phyloP scores from a whole-genome alignment of 768 basidiomycete genomes.

The Lepiota brunneoincarnata region DNA sequence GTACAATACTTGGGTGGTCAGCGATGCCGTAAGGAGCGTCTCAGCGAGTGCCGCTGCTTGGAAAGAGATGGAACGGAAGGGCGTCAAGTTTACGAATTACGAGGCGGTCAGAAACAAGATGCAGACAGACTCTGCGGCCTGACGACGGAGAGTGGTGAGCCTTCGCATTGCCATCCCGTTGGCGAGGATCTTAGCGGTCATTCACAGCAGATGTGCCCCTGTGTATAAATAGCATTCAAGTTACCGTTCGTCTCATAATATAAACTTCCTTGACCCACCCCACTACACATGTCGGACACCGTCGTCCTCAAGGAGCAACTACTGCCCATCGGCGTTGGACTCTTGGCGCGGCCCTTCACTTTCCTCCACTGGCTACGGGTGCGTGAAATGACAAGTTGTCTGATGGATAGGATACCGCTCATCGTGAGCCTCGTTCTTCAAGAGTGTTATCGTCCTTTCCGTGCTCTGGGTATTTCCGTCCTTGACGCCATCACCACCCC shows the following conservation, averaged over 20 bases:
- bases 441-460: no score
- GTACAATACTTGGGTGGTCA: slow-evolving; percentile 50
- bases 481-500: no score
- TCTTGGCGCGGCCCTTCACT: no score
- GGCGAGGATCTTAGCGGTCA: neutral
- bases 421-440: no score
- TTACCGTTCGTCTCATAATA: neutral
- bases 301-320: no score
- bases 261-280: no score
- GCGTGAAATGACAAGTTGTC: no score
- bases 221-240: neutral
- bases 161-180: neutral
- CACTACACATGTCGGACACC: no score
- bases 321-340: no score
- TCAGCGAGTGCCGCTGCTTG: slow-evolving; percentile 29
- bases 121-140: neutral
- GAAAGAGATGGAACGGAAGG: slow-evolving; percentile 32
- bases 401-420: no score
- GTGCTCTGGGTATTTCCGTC: no score
- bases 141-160: neutral
- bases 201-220: neutral
- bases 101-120: slow-evolving; percentile 20
- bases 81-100: slow-evolving; percentile 23
- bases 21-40: slow-evolving; percentile 46
- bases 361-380: no score